These are phyloP conservation scores for Mimosa pudica DNA, from an alignment of 306 rosid genomes.

Conservation along the genomic window DNA sequence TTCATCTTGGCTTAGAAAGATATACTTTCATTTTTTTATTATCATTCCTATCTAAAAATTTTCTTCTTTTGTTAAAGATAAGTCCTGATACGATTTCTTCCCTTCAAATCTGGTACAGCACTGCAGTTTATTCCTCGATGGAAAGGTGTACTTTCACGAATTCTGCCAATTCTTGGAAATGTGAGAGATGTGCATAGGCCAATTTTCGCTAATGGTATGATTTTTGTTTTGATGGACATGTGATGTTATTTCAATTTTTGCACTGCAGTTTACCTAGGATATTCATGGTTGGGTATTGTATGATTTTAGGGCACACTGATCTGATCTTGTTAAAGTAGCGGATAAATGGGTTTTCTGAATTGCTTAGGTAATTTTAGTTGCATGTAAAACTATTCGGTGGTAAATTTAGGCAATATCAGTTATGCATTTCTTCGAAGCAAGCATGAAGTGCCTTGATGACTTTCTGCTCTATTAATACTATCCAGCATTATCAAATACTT, in stretches of 20 bases:
- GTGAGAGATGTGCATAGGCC: slow-evolving; percentile 85
- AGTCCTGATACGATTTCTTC: slow-evolving; percentile 36
- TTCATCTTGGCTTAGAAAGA: slow-evolving; percentile 4
- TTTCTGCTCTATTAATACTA: not conserved
- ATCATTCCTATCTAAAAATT: not conserved
- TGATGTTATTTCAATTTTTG: slow-evolving; percentile 24
- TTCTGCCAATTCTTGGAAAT: slow-evolving; percentile 92
- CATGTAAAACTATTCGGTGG: slow-evolving; percentile 15
- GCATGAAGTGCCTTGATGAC: slow-evolving; percentile 15
- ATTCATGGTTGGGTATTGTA: slow-evolving; percentile 20
- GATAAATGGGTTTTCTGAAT: not conserved
- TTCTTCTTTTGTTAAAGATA: not conserved
- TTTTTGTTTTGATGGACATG: slow-evolving; percentile 25
- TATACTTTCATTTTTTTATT: not conserved
- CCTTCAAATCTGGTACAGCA: slow-evolving; percentile 59
- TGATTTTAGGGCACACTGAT: slow-evolving; percentile 28
- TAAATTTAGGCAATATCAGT: slow-evolving; percentile 20
- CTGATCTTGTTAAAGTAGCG: slow-evolving; percentile 30
- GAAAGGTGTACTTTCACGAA: slow-evolving; percentile 92
- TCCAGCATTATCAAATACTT: not conserved
- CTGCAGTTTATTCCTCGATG: slow-evolving; percentile 85
- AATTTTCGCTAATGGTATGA: slow-evolving; percentile 85
- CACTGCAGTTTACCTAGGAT: not conserved
- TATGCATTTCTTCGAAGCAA: slow-evolving; percentile 6
- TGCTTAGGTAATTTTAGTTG: slow-evolving; percentile 28